These are phyloP conservation scores for Lactarius hengduanensis DNA, from an alignment of 768 basidiomycete genomes.

Conservation along the genomic window DNA sequence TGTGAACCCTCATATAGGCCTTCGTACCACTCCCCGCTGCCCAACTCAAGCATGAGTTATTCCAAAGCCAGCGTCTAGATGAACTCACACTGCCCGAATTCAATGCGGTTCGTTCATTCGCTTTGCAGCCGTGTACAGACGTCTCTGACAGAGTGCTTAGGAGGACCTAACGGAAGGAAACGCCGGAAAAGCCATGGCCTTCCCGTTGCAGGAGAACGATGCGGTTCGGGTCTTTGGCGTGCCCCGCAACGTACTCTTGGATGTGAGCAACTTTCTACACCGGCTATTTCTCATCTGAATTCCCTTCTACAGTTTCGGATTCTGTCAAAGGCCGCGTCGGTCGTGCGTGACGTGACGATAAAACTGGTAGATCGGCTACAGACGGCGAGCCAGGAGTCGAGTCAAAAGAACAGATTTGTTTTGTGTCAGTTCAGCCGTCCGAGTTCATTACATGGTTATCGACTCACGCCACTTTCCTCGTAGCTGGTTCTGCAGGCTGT, in stretches of 20 bases:
- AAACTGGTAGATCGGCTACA: slow-evolving; percentile 54
- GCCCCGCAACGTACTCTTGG: slow-evolving; percentile 20
- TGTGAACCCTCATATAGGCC: slow-evolving; percentile 34
- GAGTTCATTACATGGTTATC: neutral
- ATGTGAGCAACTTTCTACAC: slow-evolving; percentile 14
- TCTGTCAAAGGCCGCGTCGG: slow-evolving; percentile 66
- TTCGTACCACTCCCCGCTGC: slow-evolving; percentile 44
- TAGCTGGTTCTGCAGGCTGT: slow-evolving; percentile 70
- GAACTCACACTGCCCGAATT: slow-evolving; percentile 44
- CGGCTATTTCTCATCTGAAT: neutral
- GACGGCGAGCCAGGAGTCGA: slow-evolving; percentile 47
- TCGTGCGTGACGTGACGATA: slow-evolving; percentile 68
- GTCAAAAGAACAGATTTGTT: slow-evolving; percentile 54
- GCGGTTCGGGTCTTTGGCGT: slow-evolving; percentile 24
- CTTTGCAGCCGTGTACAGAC: neutral
- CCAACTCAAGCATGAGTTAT: slow-evolving; percentile 43
- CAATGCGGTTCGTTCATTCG: slow-evolving; percentile 41
- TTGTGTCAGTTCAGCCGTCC: slow-evolving; percentile 51
- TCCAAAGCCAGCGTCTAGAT: slow-evolving; percentile 39
- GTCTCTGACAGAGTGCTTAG: slow-evolving; percentile 2
- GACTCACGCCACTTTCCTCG: slow-evolving; percentile 20
- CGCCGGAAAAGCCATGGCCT: slow-evolving; percentile 20
- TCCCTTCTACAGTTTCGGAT: slow-evolving; percentile 54
- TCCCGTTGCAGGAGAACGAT: slow-evolving; percentile 28
- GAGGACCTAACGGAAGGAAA: slow-evolving; percentile 21